Evolutionary conservation across 2,329 filamentous ascomycete genomes (phyloP), one percentile per base, ranked within the genome.

Genomic region (Xylariaceae sp.): DNA sequence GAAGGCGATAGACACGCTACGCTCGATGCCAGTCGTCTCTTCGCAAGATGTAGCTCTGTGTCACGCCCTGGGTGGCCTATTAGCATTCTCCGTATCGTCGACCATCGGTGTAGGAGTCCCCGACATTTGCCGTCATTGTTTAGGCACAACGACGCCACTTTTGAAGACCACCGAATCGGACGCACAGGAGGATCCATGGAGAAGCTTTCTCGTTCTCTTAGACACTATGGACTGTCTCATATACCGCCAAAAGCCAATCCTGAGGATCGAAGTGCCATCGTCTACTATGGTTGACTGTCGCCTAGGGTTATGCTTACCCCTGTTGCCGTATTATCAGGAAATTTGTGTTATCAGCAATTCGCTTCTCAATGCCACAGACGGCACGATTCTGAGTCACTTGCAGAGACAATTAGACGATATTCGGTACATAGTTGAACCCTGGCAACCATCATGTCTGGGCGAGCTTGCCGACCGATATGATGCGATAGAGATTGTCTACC

Each of bases 141-240:
- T 64, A 30, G 44, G 49, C 44, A 53, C 50, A 42, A 57, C 59
- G 31, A 55, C 19, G 19, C 54, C 58, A 30, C 55, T 60, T 32
- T n/a, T 57, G 19, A 40, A 36, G 27, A 51, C 42, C 35, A 6
- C 18, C 41, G 36, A 42, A 27, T 52, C 51, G 2, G 54, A 57
- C 56, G 31, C 30, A 14, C 11, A 57, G 12, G 45, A 22, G 17
- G 52, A 59, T 22, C 51, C 56, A 2, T 59, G 55, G 54, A 35
- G 49, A 39, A 60, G 48, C 39, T 58, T 60, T 47, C 51, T 64
- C 11, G 50, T 61, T 10, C 15, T 62, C 27, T 42, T 61, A 17
- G 62, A 64, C 44, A 63, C 43, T 7, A 62, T 62, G 59, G 56
- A 62, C 14, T 63, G 62, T 42, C 35, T 64, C 27, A 52, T 63